Base-by-base conservation (phyloP, 2,329 filamentous ascomycete species). In the Alternaria hordeiaustralica region DNA sequence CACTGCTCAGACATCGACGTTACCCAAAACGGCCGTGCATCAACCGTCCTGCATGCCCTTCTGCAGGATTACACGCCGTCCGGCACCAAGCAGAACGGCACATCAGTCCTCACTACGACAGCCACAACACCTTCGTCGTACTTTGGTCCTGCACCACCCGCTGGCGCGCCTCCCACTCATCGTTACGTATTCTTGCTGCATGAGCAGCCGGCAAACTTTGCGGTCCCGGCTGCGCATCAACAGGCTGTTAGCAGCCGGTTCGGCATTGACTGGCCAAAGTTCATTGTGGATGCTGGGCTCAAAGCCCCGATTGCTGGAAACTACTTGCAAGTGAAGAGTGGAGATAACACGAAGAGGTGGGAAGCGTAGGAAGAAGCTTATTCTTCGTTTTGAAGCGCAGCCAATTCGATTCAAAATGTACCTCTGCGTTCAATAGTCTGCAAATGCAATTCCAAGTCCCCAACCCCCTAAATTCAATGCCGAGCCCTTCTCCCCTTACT, bases 111-210 rank as follows among this genome's bases (percentile, higher is more conserved):
- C 25, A 72, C 72, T 7, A 75, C 75, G 8, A 73, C 64, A 54
- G 71, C 73, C n/a, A 76, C 72, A 4, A 64, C 60, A 0, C 74
- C 75, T 2, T 65, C 72, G 2, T 73, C 72, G 11, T 78, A 78
- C 67, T 73, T 77, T 20, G 75, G 74, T 9, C 75, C 75, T 51
- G 70, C 73, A 8, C 75, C 75, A 7, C 74, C 74, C 1, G 72
- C 74, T 12, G 75, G 76, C 44, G 66, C 60, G 4, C 73, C 75
- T 3, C 59, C 71, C 13, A 75, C 75, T 10, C 75, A 78, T 59
- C 72, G 74, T 58, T 78, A 78, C 64, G 63, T 78, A 4, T 75
- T 77, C 47, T 23, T 78, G 47, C 58, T 78, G 58, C 75, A 76
- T 45, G 64, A 68, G 49, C 75, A 78, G 61, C 75, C 75, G 0